phyloP scores from a whole-genome alignment of 768 basidiomycete species.

The Suillus subalutaceus region DNA sequence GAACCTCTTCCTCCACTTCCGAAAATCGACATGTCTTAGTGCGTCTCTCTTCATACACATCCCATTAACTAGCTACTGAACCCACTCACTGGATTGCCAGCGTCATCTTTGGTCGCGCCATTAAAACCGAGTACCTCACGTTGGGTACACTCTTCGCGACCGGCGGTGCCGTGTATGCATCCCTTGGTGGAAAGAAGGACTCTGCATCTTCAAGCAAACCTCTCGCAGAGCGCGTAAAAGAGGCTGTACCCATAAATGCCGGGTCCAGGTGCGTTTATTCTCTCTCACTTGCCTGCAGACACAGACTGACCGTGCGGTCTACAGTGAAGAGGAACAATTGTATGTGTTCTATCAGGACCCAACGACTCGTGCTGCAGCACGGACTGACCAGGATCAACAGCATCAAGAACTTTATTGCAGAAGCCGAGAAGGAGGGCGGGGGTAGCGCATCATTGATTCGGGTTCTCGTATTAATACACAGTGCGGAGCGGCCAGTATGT shows the following conservation, averaged over 20 bases:
- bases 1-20: slow-evolving; percentile 11
- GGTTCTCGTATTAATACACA: not conserved
- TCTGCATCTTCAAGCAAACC: slow-evolving; percentile 42
- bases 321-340: slow-evolving; percentile 86
- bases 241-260: slow-evolving; percentile 64
- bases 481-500: not conserved
- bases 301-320: slow-evolving; percentile 18
- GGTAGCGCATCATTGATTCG: slow-evolving; percentile 33
- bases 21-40: slow-evolving; percentile 48
- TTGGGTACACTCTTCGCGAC: slow-evolving; percentile 67
- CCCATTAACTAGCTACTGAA: slow-evolving; percentile 11
- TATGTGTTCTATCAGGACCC: slow-evolving; percentile 42
- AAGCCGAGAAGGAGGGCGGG: slow-evolving; percentile 80
- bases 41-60: slow-evolving; percentile 20
- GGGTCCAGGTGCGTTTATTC: slow-evolving; percentile 62
- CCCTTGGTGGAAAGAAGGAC: slow-evolving; percentile 59
- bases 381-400: slow-evolving; percentile 59
- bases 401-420: slow-evolving; percentile 78
- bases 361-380: slow-evolving; percentile 29
- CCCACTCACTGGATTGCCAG: slow-evolving; percentile 38
- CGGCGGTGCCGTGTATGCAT: slow-evolving; percentile 54
- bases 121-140: slow-evolving; percentile 82
- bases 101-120: slow-evolving; percentile 74
- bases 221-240: slow-evolving; percentile 60
- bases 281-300: not conserved